Conservation (phyloP, 305 asterid genomes). For the Nicotiana rustica region DNA sequence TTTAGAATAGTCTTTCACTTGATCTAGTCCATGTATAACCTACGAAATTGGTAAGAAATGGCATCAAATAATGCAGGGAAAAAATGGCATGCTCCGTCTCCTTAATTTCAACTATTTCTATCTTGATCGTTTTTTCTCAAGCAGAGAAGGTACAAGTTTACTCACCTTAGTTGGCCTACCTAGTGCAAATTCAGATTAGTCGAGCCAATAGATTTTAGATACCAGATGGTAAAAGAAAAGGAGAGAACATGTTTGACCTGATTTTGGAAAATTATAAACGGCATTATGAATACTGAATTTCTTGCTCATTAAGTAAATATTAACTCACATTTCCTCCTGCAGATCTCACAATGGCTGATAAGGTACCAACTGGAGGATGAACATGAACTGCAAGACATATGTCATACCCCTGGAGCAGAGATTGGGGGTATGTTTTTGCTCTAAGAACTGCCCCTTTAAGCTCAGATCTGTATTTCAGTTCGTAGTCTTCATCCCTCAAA, state of each 20-base stretch:
- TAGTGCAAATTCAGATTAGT: no score
- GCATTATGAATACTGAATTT: not conserved
- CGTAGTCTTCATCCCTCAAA: slow-evolving; percentile 75
- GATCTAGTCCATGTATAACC: slow-evolving; percentile 56
- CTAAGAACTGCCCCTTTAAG: slow-evolving; percentile 67
- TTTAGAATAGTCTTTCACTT: slow-evolving; percentile 57
- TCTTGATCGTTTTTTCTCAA: no score
- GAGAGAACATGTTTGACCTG: not conserved
- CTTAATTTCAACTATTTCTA: no score
- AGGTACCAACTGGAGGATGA: slow-evolving; percentile 65
- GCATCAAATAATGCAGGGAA: slow-evolving; percentile 22
- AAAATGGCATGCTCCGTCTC: no score
- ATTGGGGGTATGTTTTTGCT: slow-evolving; percentile 61
- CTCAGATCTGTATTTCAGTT: slow-evolving; percentile 56
- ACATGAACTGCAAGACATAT: slow-evolving; percentile 72
- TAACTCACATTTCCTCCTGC: slow-evolving; percentile 88
- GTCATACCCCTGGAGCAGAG: slow-evolving; percentile 74
- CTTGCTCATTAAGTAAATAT: not conserved
- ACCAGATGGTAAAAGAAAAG: no score
- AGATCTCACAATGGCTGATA: slow-evolving; percentile 64
- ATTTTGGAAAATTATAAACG: not conserved
- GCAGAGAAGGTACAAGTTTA: no score
- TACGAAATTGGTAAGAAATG: slow-evolving; percentile 35
- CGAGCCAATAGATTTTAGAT: no score
- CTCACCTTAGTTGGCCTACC: no score